Evolutionary conservation across 352 stramenopile species (phyloP), one percentile per base, ranked within the genome.

Genomic region (Globisporangium uncinulatum): DNA sequence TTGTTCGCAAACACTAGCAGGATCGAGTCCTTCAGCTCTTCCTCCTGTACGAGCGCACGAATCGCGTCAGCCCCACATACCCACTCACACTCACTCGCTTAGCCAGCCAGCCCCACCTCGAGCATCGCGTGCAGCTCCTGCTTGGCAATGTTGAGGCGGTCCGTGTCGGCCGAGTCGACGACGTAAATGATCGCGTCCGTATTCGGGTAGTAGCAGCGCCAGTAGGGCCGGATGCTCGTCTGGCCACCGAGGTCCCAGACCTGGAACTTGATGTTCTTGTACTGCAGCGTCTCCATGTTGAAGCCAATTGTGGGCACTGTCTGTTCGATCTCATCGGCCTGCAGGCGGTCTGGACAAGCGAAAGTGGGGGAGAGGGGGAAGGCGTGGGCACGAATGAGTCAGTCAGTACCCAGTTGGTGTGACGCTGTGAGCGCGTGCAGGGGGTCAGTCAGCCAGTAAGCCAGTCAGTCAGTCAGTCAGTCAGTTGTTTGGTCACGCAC

Each of bases 1-100:
- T 99, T 99, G 77, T 99, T 99, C 32, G 97, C 97, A 82, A 99
- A 99, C 14, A 99, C 96, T 37, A 99, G 73, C 63, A 99, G 72
- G 69, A 99, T 98, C 31, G 97, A 95, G 73, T 99, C 96, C 59
- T 98, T 97, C 15, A 99, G 78, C 71, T 99, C 97, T 59, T 99
- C 97, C 67, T 99, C 97, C 81, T 97, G 68, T 20, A 21, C 47
- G 24, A 52, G 13, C n/a, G 8, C 3, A 8, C 13, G 8, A 8
- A 32, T 14, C 1, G 17, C 47, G 47, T 44, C 48, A 54, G 48
- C 36, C 2, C 5, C n/a, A 32, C 31, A 14, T 21, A 32, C 19
- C 10, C 17, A 42, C n/a, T 24, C 34, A 3, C 4, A 61, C 14
- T 41, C 19, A 61, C 13, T 41, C 19, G 36, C 3, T 4, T 13